Evolutionary conservation across 257 asterid genomes (phyloP), one percentile per base, ranked within the genome.

Genomic region (Forsythia viridissima): DNA sequence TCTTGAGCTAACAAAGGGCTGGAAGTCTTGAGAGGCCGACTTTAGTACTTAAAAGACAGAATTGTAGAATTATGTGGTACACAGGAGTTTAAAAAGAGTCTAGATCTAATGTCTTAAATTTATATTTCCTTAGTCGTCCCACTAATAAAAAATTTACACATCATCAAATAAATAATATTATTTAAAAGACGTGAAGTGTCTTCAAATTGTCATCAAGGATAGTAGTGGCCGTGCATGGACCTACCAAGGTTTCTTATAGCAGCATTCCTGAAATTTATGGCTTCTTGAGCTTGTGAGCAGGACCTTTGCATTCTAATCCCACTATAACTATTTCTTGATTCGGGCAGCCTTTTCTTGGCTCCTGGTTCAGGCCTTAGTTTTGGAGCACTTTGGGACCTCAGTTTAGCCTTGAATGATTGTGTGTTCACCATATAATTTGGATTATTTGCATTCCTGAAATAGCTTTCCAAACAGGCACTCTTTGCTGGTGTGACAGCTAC

Each of bases 401-500:
- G 57, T 75, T 92, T 92, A 1, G 97, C 97, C 75, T 80, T 86
- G 81, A 91, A 94, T 71, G 98, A 91, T 82, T 91, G 85, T 10
- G 97, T 92, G 38, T 87, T 90, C 51, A 93, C 95, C 98, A 94
- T 94, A 78, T 94, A 94, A 75, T 78, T 91, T 15, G 97, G 97
- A 41, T 70, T 6, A 65, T 69, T 68, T 63, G 39, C 70, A 70
- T 79, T 48, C 72, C 89, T 36, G 68, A 79, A 85, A 21, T 82
- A 72, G 80, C 82, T 78, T 8, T 87, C 94, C 20, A 75, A 77
- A 7, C 88, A 87, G 34, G 52, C 80, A 66, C 96, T 91, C 80
- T 78, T 90, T 3, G 92, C 89, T 1, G 97, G 88, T 0, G 87
- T 77, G 4, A 76, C 80, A 12, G 87, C 78, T 66, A 70, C 76